Evolutionary conservation across 2,329 filamentous ascomycete species (phyloP).

Genomic region (Bertia moriformis): DNA sequence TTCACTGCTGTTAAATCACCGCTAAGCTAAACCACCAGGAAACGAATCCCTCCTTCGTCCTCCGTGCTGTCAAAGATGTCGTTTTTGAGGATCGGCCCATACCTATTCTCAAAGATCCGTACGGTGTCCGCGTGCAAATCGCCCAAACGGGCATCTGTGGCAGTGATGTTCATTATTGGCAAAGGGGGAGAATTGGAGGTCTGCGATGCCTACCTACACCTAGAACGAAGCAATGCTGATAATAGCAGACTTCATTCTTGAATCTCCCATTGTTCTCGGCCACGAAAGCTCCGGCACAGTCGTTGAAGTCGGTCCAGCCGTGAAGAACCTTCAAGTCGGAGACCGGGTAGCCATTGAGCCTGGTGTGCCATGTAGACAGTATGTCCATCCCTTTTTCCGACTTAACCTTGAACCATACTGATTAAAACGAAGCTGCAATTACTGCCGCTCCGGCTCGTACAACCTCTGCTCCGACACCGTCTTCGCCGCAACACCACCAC

Average conservation of each 20-base stretch:
- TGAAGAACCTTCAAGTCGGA: conserved; percentile 25
- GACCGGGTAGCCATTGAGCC: conserved; percentile 32
- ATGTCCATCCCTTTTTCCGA: neutral
- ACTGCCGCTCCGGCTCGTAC: conserved; percentile 23
- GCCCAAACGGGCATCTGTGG: conserved; percentile 27
- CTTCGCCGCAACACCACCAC: conserved; percentile 33
- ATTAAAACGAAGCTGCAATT: conserved; percentile 21
- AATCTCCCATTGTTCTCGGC: conserved; percentile 27
- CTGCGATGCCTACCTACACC: no score
- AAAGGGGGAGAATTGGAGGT: neutral
- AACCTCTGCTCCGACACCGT: conserved; percentile 25
- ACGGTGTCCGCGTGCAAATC: conserved; percentile 26
- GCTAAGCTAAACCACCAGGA: conserved; percentile 5
- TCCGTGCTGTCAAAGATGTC: conserved; percentile 20
- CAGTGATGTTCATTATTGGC: conserved; percentile 14
- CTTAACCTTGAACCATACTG: no score
- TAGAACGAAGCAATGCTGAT: no score
- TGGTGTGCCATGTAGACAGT: conserved; percentile 23
- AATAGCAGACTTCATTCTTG: conserved; percentile 27
- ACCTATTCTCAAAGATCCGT: conserved; percentile 15
- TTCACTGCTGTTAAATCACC: no score
- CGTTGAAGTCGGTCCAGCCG: conserved; percentile 21
- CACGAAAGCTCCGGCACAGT: conserved; percentile 28
- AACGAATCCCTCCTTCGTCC: conserved; percentile 23
- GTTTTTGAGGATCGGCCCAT: conserved; percentile 19